Conservation (phyloP, 345 rosid genomes). For the Corymbia maculata region DNA sequence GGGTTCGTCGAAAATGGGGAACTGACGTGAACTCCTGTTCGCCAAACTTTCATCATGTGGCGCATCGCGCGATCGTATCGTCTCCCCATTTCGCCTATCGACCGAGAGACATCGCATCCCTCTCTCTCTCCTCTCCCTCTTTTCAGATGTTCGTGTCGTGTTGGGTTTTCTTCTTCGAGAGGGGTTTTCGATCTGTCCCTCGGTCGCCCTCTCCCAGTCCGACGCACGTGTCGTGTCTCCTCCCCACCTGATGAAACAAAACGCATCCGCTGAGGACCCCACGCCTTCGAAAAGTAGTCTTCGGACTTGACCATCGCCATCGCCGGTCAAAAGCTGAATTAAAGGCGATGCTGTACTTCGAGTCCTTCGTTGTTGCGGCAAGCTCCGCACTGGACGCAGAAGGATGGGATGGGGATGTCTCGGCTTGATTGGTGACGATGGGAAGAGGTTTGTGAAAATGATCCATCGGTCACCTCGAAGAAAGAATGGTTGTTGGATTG, state of each 20-base stretch:
- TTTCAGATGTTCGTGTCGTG: background rate
- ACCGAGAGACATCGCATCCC: background rate
- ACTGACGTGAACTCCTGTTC: background rate
- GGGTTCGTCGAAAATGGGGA: background rate
- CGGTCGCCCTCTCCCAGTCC: background rate
- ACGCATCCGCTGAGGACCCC: background rate
- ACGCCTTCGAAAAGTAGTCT: background rate
- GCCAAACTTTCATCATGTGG: background rate
- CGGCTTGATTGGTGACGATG: background rate
- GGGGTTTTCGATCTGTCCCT: background rate
- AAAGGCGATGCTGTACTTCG: background rate
- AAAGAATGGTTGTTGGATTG: background rate
- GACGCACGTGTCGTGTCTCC: background rate
- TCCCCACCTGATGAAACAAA: background rate
- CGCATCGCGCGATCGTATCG: background rate
- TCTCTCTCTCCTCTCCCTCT: background rate
- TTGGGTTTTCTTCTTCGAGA: no score
- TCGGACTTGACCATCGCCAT: background rate
- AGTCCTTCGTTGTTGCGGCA: background rate
- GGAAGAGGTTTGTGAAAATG: background rate
- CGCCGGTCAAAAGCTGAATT: background rate
- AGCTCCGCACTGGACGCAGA: background rate
- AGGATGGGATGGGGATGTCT: background rate
- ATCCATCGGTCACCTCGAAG: background rate
- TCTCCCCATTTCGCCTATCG: background rate